Base-by-base conservation (phyloP, 2,329 filamentous ascomycete genomes). In the Remersonia thermophila region DNA sequence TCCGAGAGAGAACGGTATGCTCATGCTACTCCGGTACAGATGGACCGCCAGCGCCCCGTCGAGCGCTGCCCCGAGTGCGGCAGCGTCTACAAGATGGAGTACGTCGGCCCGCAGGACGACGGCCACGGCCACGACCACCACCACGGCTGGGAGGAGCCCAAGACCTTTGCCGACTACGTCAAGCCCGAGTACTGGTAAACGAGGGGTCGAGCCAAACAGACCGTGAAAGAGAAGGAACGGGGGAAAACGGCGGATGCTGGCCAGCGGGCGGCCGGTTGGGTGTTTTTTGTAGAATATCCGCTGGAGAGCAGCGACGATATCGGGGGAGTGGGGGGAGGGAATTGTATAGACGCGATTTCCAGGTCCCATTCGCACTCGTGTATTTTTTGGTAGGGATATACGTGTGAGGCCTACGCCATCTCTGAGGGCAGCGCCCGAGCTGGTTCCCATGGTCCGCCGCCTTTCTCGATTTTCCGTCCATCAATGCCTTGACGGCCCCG, bases 41-140 rank as follows among this genome's bases (percentile, higher is more conserved):
- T 93, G 56, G 81, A 83, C 59, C 83, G 83, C 57, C 79, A 91
- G 41, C 86, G 91, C 59, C 91, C 91, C 40, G 64, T 94, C 52
- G 84, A 93, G 71, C 85, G 91, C 62, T 98, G 91, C 78, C 78
- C 78, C 56, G 91, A 98, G 72, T 98, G 91, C 67, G 91, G 91
- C 51, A 84, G 78, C 61, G 84, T 91, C 51, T 87, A 93, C 72
- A 93, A 94, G 80, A 91, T 96, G 83, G 81, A 95, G 60, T 98
- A 94, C 64, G 67, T 94, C 49, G 91, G 91, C 44, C 78, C 86
- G 35, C 61, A 78, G 57, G 82, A 91, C 48, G 79, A 87, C 59
- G 29, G 36, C 40, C 47, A 49, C 42, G 40, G 31, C 41, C 42
- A 47, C 38, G 64, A 69, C 59, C 58, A 70, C 58, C 61, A 63